Conservation (phyloP, 345 rosid species). For the Salix udensis region DNA sequence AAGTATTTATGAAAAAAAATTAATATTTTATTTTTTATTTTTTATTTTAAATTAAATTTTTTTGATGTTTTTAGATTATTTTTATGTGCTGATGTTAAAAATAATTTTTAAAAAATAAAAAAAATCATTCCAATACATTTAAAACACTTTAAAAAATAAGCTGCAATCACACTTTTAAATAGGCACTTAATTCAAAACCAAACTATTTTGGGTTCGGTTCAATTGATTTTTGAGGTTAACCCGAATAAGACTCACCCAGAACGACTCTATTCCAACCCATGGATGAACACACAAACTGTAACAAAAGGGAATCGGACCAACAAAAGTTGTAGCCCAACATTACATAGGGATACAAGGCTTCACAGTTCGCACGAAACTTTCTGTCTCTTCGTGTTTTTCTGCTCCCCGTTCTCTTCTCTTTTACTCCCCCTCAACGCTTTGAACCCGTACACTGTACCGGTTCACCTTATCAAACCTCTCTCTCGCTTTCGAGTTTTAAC, state of each 20-base stretch:
- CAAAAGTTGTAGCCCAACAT: not conserved
- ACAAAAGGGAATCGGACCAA: constrained; percentile 2
- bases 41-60: no score
- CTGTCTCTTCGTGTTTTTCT: not conserved
- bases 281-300: not conserved
- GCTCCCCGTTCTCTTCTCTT: not conserved
- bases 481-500: constrained; percentile 10
- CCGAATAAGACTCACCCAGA: not conserved
- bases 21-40: no score
- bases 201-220: no score
- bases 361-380: constrained; percentile 21
- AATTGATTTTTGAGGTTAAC: no score
- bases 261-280: not conserved
- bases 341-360: not conserved
- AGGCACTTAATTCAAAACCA: no score
- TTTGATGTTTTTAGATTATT: no score
- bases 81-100: no score
- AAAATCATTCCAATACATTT: rapidly evolving
- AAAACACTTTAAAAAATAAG: no score
- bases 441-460: constrained; percentile 12
- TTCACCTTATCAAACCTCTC: not conserved
- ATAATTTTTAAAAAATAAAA: no score
- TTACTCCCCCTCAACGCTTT: not conserved
- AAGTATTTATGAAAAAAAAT: no score
- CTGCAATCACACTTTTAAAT: rapidly evolving